Evolutionary conservation across 305 asterid species (phyloP), one percentile per base, ranked within the genome.

Genomic region (Fraxinus baroniana): DNA sequence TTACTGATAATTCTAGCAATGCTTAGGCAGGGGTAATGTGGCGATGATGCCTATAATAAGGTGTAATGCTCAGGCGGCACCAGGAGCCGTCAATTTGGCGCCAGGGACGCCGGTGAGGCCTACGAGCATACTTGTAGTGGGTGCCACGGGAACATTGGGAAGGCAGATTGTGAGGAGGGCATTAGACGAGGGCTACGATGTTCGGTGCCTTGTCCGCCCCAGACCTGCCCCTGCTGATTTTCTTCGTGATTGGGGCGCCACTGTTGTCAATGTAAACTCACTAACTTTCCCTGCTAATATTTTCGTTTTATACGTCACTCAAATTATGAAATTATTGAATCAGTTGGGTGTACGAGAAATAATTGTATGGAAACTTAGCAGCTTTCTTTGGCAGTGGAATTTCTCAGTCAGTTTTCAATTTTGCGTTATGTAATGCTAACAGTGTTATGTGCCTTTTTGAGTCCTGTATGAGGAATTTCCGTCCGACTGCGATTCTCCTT

Each of bases 141-240:
- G 99, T 4, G 97, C 98, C 2, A 95, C 99, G 3, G 99, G 98
- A 49, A 95, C 99, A 7, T 84, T 95, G 91, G 99, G 99, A 33
- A 89, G 99, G 79, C 99, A 95, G 86, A 83, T 95, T 28, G 99
- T 95, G 89, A 89, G 98, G 91, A 88, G 97, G 85, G 99, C 98
- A 0, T 84, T 95, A 66, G 99, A 95, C 55, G 99, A 95, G 86
- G 99, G 99, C 0, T 95, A 95, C 76, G 99, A 94, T 49, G 99
- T 95, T n/a, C 80, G 97, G 87, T 95, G 99, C 91, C 95, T 94
- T 36, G 99, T 95, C 36, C 89, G 98, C 80, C 96, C 99, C 80
- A 91, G 99, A 30, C 99, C 98, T 80, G 94, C 98, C 75, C 99
- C 99, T 82, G 98, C 99, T 79, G 98, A 95, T 88, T 95, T 95